phyloP scores from a whole-genome alignment of 768 basidiomycete species.

The Coprinopsis sp. region DNA sequence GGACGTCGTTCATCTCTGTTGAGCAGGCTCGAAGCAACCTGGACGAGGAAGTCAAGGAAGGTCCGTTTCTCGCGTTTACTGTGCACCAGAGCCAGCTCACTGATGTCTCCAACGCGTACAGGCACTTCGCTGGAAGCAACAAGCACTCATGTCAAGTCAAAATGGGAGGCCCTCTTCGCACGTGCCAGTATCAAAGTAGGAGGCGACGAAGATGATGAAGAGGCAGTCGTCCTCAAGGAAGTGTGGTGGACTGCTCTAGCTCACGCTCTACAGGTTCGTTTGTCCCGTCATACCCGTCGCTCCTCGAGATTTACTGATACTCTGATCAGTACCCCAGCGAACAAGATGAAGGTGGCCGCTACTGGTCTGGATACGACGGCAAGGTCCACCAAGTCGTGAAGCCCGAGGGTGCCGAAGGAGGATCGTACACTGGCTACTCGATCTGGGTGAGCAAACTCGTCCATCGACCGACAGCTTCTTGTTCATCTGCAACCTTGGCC shows the following conservation, averaged over 20 bases:
- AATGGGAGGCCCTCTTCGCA: slow-evolving; percentile 56
- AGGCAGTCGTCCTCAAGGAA: slow-evolving; percentile 38
- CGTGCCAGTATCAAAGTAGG: slow-evolving; percentile 47
- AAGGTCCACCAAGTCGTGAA: slow-evolving; percentile 43
- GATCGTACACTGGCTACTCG: slow-evolving; percentile 78
- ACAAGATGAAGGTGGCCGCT: slow-evolving; percentile 57
- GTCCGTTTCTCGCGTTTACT: slow-evolving; percentile 3
- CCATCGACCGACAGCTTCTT: background rate
- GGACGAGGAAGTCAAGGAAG: slow-evolving; percentile 29
- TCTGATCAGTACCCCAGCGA: slow-evolving; percentile 67
- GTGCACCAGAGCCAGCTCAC: no score
- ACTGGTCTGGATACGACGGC: slow-evolving; percentile 78
- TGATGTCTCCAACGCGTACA: no score
- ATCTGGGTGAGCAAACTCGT: slow-evolving; percentile 54
- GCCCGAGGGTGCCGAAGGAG: slow-evolving; percentile 39
- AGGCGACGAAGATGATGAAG: slow-evolving; percentile 14
- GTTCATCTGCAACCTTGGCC: no score
- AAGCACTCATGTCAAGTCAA: slow-evolving; percentile 33
- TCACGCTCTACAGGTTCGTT: slow-evolving; percentile 52
- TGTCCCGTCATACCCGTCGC: background rate
- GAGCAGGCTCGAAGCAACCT: slow-evolving; percentile 57
- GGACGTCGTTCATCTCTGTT: slow-evolving; percentile 70
- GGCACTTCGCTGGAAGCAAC: background rate
- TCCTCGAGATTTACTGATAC: background rate
- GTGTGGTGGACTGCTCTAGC: slow-evolving; percentile 60